These are phyloP conservation scores for Acer campestre DNA, from an alignment of 345 rosid genomes.

Conservation along the genomic window DNA sequence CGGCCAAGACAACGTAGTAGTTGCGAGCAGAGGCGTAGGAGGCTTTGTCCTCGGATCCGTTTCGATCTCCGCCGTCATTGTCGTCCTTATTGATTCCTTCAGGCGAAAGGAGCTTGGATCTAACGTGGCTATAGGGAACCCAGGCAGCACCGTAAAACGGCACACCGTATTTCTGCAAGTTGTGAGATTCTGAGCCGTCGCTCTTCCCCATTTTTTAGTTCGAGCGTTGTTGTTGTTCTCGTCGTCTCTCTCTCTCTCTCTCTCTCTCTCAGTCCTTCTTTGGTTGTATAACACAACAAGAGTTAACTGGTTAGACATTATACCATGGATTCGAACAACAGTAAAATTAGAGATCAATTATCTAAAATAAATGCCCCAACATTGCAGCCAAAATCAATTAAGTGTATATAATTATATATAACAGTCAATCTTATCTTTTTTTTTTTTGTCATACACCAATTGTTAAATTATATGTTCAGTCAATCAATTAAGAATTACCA, in stretches of 20 bases:
- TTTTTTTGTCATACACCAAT: too few species aligned
- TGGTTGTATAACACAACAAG: too few species aligned
- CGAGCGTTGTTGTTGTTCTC: too few species aligned
- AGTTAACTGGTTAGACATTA: slow-evolving; percentile 32
- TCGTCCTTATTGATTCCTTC: slow-evolving; percentile 19
- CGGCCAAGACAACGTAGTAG: slow-evolving; percentile 59
- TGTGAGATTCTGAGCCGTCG: neutral
- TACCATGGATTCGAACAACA: slow-evolving; percentile 54
- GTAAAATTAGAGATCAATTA: slow-evolving; percentile 26
- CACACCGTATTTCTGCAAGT: slow-evolving; percentile 65
- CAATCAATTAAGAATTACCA: too few species aligned
- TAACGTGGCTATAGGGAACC: slow-evolving; percentile 52
- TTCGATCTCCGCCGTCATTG: slow-evolving; percentile 11
- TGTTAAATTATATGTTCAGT: too few species aligned
- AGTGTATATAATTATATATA: too few species aligned
- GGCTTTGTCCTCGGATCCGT: slow-evolving; percentile 29
- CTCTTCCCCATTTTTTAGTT: neutral
- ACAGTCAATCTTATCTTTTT: too few species aligned
- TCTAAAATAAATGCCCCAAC: too few species aligned
- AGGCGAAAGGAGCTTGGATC: slow-evolving; percentile 34
- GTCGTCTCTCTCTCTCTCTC: too few species aligned
- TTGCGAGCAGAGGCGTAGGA: neutral
- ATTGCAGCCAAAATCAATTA: too few species aligned
- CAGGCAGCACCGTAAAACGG: slow-evolving; percentile 80
- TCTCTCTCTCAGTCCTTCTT: too few species aligned